Percentiles rank a stretch among this genome's conserved stretches.
These are phyloP conservation scores for Geotrichum bryndzae DNA, from an alignment of 1,139 yeast genomes.

Conservation along the genomic window DNA sequence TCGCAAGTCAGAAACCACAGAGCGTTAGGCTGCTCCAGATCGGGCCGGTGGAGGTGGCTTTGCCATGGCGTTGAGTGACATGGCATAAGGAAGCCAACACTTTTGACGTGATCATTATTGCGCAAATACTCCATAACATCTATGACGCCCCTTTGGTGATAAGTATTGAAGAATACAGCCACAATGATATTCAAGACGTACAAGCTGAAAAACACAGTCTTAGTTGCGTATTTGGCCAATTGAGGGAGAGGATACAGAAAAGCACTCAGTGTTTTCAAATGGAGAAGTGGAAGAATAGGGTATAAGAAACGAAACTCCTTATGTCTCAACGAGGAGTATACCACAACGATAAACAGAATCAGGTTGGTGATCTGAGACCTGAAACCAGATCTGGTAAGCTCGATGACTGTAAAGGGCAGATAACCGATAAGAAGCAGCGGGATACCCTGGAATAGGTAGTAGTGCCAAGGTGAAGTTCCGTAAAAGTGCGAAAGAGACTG, in stretches of 20 bases:
- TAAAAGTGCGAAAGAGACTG: constrained; percentile 73
- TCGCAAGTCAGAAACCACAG: constrained; percentile 86
- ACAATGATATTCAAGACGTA: constrained; percentile 42
- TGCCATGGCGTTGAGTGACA: constrained; percentile 98
- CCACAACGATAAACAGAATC: constrained; percentile 40
- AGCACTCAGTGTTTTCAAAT: constrained; percentile 26
- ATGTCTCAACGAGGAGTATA: constrained; percentile 66
- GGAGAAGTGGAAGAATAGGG: constrained; percentile 73
- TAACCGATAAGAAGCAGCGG: constrained; percentile 68
- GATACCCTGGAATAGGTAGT: constrained; percentile 73
- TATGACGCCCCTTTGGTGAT: constrained; percentile 83
- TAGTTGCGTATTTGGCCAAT: constrained; percentile 20
- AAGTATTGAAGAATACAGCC: constrained; percentile 49
- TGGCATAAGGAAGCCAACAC: constrained; percentile 81
- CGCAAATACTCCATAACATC: constrained; percentile 55
- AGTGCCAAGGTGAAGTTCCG: constrained; percentile 82
- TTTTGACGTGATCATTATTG: constrained; percentile 29
- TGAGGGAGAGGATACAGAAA: constrained; percentile 14
- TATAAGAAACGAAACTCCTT: constrained; percentile 90
- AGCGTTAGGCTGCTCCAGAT: constrained; percentile 31
- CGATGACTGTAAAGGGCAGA: constrained; percentile 53
- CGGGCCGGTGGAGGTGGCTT: constrained; percentile 62
- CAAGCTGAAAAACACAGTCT: constrained; percentile 22
- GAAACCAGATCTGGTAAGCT: constrained; percentile 31
- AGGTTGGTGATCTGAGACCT: constrained; percentile 31